Conservation (phyloP, 2,329 filamentous ascomycete genomes). For the Endocalyx cinctus region DNA sequence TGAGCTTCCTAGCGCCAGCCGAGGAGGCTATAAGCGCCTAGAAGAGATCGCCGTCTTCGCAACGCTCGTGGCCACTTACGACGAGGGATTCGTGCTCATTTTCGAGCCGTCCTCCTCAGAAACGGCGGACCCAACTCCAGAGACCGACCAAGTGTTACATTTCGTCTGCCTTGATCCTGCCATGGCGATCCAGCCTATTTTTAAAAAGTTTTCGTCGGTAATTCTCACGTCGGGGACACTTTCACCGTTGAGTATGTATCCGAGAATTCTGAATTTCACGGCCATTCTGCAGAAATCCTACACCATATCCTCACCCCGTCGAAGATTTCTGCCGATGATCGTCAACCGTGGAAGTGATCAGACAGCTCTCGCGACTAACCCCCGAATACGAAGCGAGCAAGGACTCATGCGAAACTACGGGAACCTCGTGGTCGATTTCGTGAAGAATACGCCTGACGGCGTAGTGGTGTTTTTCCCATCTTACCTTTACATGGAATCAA, state of each 20-base stretch:
- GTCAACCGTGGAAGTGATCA: conserved; percentile 94
- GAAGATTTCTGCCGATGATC: conserved; percentile 97
- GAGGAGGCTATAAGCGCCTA: conserved; percentile 94
- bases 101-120: conserved; percentile 97
- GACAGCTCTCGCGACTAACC: conserved; percentile 85
- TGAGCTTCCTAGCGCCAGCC: conserved; percentile 96
- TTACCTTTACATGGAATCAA: conserved; percentile 98
- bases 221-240: conserved; percentile 98
- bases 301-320: conserved; percentile 87
- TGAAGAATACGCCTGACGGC: conserved; percentile 91
- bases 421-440: conserved; percentile 87
- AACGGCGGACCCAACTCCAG: conserved; percentile 84
- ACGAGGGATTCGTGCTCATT: conserved; percentile 92
- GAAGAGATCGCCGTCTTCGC: conserved; percentile 98
- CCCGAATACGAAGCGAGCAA: conserved; percentile 92
- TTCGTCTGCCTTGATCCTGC: conserved; percentile 96
- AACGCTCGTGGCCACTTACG: conserved; percentile 92
- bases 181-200: conserved; percentile 96
- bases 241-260: conserved; percentile 96
- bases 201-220: conserved; percentile 94
- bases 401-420: conserved; percentile 98
- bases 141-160: conserved; percentile 94
- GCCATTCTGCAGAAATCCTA: conserved; percentile 97
- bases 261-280: conserved; percentile 92
- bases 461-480: conserved; percentile 99